phyloP scores from a whole-genome alignment of 768 basidiomycete genomes.

The Amanita rimosa region DNA sequence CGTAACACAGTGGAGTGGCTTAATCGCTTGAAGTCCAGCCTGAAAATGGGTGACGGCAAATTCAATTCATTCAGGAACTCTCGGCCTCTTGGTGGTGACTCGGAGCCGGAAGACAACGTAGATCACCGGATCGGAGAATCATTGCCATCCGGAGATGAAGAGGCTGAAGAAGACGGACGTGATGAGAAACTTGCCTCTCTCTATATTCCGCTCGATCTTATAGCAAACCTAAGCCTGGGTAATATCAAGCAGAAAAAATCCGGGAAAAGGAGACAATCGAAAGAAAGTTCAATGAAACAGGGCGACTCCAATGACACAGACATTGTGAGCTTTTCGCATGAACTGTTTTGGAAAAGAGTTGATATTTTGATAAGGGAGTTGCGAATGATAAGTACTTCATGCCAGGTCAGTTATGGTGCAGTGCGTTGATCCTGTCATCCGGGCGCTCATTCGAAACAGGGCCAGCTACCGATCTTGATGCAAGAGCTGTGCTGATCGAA shows the following conservation, averaged over 20 bases:
- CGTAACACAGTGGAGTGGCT: conserved; percentile 65
- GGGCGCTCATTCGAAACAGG: conserved; percentile 24
- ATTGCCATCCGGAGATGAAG: conserved; percentile 8
- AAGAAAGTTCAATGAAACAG: conserved; percentile 23
- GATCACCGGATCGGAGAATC: conserved; percentile 14
- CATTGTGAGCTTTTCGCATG: conserved; percentile 33
- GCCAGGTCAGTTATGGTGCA: conserved; percentile 40
- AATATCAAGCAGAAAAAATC: conserved; percentile 30
- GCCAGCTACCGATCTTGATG: conserved; percentile 59
- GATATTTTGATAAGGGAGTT: conserved; percentile 42
- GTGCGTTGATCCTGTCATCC: background rate
- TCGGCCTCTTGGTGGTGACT: conserved; percentile 18
- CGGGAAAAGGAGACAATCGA: conserved; percentile 24
- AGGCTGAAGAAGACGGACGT: conserved; percentile 23
- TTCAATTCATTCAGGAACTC: conserved; percentile 33
- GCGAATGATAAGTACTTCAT: conserved; percentile 74
- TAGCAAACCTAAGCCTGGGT: conserved; percentile 61
- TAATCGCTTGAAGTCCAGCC: conserved; percentile 53
- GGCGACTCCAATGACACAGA: conserved; percentile 52
- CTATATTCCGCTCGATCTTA: conserved; percentile 63
- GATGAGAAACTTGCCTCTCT: conserved; percentile 38
- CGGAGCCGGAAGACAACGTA: conserved; percentile 12
- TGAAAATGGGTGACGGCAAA: conserved; percentile 35
- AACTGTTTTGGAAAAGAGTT: background rate
- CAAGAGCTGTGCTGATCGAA: conserved; percentile 64